Evolutionary conservation across 1,139 yeast genomes (phyloP), one percentile per base, ranked within the genome.

Genomic region (Debaryomyces sp.): DNA sequence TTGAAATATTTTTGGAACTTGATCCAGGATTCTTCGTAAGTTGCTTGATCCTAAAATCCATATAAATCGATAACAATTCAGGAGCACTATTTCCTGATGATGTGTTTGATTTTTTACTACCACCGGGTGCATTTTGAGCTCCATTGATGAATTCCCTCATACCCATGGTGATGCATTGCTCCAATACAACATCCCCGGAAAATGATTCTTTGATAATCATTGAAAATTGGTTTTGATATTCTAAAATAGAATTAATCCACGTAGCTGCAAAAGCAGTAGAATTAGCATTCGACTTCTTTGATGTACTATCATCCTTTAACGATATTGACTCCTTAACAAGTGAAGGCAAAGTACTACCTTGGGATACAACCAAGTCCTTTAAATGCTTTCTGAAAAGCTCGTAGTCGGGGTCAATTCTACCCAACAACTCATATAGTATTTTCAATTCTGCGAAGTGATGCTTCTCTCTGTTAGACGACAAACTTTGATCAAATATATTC

Each of bases 41-140:
- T 60, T 82, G 89, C 64, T 83, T 87, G 60, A 85, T 82, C 53
- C 76, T 74, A 50, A 81, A 85, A 64, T 92, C 97, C 66, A 92
- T 80, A 64, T 78, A 91, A 6, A 87, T 67, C 0, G 96, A 87
- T 40, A 92, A 66, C 52, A 78, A 80, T 60, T 92, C 97, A 0
- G 96, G 80, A 0, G 88, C 81, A 56, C 82, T 82, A 2, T 68
- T 63, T 18, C 36, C 27, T 2, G 70, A 62, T 44, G 80, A 77
- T 37, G 70, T 63, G 12, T 48, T 50, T 3, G 47, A 55, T 46
- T 50, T 52, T 10, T 50, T 60, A 26, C 47, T 57, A 32, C 44
- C 39, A n/a, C 51, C 50, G 4, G 50, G 45, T 2, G 47, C n/a
- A 10, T 50, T 47, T 27, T 41, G 23, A 4, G 60, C 32, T 1